These are phyloP conservation scores for Dactylellina leptospora DNA, from an alignment of 2,329 filamentous ascomycete species.

Conservation along the genomic window DNA sequence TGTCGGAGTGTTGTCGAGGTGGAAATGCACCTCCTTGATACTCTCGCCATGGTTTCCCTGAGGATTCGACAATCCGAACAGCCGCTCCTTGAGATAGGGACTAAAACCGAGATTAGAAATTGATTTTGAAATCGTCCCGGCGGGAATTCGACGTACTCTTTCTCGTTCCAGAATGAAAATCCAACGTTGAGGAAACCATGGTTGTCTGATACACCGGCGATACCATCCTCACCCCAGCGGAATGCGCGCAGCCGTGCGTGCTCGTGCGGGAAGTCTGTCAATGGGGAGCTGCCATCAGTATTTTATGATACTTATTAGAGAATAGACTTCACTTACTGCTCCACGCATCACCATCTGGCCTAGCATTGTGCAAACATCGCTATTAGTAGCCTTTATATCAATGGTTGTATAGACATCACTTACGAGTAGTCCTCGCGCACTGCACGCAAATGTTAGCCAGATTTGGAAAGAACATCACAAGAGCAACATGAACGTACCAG, in stretches of 20 bases:
- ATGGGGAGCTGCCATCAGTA: too few species aligned
- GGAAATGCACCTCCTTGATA: conserved; percentile 95
- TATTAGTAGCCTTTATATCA: background rate
- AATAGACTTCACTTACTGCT: conserved; percentile 79
- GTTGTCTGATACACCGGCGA: conserved; percentile 78
- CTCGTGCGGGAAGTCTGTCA: conserved; percentile 87
- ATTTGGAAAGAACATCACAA: conserved; percentile 3
- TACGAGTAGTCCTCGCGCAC: conserved; percentile 90
- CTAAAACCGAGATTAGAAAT: conserved; percentile 63
- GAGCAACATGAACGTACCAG: conserved; percentile 67
- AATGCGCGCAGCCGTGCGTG: conserved; percentile 88
- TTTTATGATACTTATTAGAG: too few species aligned
- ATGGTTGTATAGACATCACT: conserved; percentile 58
- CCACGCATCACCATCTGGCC: conserved; percentile 90
- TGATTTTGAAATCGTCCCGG: background rate
- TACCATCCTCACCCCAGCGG: conserved; percentile 96
- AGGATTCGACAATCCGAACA: conserved; percentile 94
- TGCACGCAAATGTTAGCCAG: conserved; percentile 58
- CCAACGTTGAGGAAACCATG: conserved; percentile 91
- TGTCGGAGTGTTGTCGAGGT: conserved; percentile 92
- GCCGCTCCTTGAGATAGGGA: conserved; percentile 90
- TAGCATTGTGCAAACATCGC: conserved; percentile 55
- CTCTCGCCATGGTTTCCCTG: conserved; percentile 98
- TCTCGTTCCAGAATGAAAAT: conserved; percentile 97
- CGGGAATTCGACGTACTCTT: conserved; percentile 74